Conservation (phyloP, 1,284 basidiomycete genomes). For the Boletellus deceptivus region DNA sequence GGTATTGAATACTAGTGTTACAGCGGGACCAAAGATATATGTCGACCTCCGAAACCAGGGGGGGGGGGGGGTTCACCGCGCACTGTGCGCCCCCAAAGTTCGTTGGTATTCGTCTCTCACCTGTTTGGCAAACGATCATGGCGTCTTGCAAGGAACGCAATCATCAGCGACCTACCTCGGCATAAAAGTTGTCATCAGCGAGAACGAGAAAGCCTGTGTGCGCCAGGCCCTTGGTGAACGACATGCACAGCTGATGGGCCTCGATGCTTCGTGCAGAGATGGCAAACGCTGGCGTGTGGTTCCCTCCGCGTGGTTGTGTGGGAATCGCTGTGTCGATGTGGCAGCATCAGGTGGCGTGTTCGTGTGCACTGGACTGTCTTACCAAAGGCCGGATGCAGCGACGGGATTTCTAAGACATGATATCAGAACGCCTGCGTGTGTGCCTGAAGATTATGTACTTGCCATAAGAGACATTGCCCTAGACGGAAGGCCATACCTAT, state of each 20-base stretch:
- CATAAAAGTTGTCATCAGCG: slow-evolving; percentile 55
- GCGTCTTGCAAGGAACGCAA: neutral
- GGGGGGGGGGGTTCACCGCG: slow-evolving; percentile 8
- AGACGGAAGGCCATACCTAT: slow-evolving; percentile 14
- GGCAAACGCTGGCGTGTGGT: slow-evolving; percentile 67
- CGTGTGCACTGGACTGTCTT: slow-evolving; percentile 15
- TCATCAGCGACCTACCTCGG: slow-evolving; percentile 39
- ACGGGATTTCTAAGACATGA: slow-evolving; percentile 49
- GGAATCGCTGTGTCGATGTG: slow-evolving; percentile 53
- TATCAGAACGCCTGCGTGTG: slow-evolving; percentile 13
- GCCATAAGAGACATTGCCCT: slow-evolving; percentile 73
- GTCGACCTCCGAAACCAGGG: neutral
- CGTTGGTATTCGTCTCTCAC: slow-evolving; percentile 33
- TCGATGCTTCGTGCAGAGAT: slow-evolving; percentile 55
- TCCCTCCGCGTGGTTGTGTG: slow-evolving; percentile 57
- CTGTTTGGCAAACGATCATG: slow-evolving; percentile 20
- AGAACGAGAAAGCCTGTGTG: slow-evolving; percentile 58
- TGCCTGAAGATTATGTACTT: slow-evolving; percentile 23
- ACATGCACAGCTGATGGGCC: slow-evolving; percentile 61
- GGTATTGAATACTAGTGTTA: slow-evolving; percentile 20
- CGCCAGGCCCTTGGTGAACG: slow-evolving; percentile 59
- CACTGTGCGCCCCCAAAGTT: slow-evolving; percentile 7
- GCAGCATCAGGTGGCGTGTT: neutral
- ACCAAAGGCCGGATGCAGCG: slow-evolving; percentile 65
- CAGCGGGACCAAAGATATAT: slow-evolving; percentile 5